phyloP scores from a whole-genome alignment of 139 green algal species.

The Picochlorum costavermella region DNA sequence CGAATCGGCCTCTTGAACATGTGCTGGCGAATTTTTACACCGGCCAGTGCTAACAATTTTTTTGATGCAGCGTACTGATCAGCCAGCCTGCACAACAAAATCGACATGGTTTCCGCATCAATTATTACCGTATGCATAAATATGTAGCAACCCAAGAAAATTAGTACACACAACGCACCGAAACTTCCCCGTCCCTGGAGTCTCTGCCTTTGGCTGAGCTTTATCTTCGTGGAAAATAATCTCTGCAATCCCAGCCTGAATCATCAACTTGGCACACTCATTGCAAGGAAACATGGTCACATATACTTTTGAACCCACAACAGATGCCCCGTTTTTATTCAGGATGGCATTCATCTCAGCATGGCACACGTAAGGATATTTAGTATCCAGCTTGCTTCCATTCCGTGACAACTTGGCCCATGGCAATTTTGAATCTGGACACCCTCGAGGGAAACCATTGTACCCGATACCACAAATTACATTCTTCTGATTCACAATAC shows the following conservation, averaged over 20 bases:
- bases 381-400: constrained; percentile 74
- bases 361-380: constrained; percentile 85
- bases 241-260: constrained; percentile 79
- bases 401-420: constrained; percentile 70
- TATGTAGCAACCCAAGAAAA: background rate
- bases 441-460: constrained; percentile 97
- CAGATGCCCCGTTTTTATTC: constrained; percentile 80
- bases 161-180: background rate
- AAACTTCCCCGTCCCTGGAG: constrained; percentile 4
- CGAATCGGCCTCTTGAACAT: constrained; percentile 22
- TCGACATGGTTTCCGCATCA: background rate
- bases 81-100: constrained; percentile 26
- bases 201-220: constrained; percentile 8
- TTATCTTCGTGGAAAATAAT: constrained; percentile 81
- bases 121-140: background rate
- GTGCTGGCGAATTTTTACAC: constrained; percentile 65
- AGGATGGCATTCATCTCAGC: constrained; percentile 97
- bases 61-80: constrained; percentile 57
- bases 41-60: constrained; percentile 56
- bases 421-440: constrained; percentile 69
- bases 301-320: constrained; percentile 55
- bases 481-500: constrained; percentile 74
- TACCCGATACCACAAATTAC: constrained; percentile 98
- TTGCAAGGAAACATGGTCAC: constrained; percentile 99
- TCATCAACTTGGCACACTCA: constrained; percentile 98